Evolutionary conservation across 148 eudicot species (phyloP).

Genomic region (Beta vulgaris): DNA sequence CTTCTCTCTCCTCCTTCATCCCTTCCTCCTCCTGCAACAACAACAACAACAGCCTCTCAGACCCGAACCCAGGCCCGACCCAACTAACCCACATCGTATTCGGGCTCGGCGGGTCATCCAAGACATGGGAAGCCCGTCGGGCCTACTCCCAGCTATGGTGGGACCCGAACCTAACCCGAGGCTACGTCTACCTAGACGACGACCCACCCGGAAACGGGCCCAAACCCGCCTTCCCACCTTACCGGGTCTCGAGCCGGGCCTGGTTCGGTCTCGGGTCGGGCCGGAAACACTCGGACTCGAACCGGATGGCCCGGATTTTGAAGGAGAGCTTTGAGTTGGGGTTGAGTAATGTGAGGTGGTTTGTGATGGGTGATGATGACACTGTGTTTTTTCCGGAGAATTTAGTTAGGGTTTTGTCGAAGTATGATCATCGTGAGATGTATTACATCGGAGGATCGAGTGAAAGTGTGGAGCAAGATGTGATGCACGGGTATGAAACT

Average conservation of each 20-base stretch:
- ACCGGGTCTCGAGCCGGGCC: conserved; percentile 41
- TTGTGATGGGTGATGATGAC: conserved; percentile 97
- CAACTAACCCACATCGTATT: conserved; percentile 57
- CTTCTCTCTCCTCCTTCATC: conserved; percentile 24
- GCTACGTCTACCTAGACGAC: conserved; percentile 64
- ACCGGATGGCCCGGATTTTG: conserved; percentile 63
- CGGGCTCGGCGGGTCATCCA: conserved; percentile 61
- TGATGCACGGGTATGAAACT: conserved; percentile 70
- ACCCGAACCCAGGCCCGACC: conserved; percentile 30
- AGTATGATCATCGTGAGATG: conserved; percentile 70
- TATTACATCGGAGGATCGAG: conserved; percentile 64
- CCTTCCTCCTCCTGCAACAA: conserved; percentile 3
- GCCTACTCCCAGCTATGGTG: conserved; percentile 73
- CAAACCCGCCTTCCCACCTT: conserved; percentile 34
- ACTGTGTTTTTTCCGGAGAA: conserved; percentile 76
- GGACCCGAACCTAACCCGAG: conserved; percentile 55
- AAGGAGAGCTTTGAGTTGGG: conserved; percentile 50
- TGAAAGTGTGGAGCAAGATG: conserved; percentile 86
- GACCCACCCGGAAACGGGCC: conserved; percentile 17
- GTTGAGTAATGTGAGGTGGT: conserved; percentile 61
- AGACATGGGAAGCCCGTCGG: conserved; percentile 55
- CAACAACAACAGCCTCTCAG: too few relatives aligned
- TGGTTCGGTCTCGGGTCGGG: conserved; percentile 10
- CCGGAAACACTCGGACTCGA: conserved; percentile 43
- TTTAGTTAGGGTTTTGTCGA: conserved; percentile 54